Evolutionary conservation across 1,284 basidiomycete species (phyloP), one percentile per base, ranked within the genome.

Genomic region (Somion occarium): DNA sequence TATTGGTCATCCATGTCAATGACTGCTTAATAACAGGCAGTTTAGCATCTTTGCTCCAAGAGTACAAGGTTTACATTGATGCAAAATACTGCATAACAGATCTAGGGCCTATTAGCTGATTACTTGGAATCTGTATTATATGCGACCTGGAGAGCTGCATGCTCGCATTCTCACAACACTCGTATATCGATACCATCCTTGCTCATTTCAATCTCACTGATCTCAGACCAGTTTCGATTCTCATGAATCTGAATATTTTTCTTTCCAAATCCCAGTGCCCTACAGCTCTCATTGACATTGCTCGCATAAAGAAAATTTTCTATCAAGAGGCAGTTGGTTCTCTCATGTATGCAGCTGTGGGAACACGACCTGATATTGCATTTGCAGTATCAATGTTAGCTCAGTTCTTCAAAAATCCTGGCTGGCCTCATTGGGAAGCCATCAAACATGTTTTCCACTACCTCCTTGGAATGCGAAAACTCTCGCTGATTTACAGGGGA

Each of bases 81-180:
- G 12, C 27, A 9, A 53, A 56, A 38, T 71, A 62, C 58, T 53
- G 59, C 5, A 58, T 73, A 20, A 64, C 58, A 1, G 64, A 68
- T 50, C 55, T 70, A 0, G 72, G 72, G 0, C 43, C 55, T 0
- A 59, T 64, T 20, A 54, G 53, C 9, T 68, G 60, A 57, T 52
- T 73, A n/a, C 59, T 73, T 1, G 68, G 70, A 3, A 61, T 72
- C 39, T 57, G 66, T 48, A 58, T 73, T 50, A 50, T 44, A 3
- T 58, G 66, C 9, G 60, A 72, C 46, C 46, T 58, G 13, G 37
- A 45, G 2, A 51, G 44, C 1, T 43, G 62, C 4, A 68, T 64
- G 2, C 58, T 72, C 19, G 50, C 57, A 18, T 52, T 72, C 13
- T 60, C 53, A 0, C 69, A 71, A 37, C 52, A 54, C 1, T 38